These are phyloP conservation scores for Aspergillus costaricaensis DNA, from an alignment of 2,329 filamentous ascomycete genomes.

Conservation along the genomic window DNA sequence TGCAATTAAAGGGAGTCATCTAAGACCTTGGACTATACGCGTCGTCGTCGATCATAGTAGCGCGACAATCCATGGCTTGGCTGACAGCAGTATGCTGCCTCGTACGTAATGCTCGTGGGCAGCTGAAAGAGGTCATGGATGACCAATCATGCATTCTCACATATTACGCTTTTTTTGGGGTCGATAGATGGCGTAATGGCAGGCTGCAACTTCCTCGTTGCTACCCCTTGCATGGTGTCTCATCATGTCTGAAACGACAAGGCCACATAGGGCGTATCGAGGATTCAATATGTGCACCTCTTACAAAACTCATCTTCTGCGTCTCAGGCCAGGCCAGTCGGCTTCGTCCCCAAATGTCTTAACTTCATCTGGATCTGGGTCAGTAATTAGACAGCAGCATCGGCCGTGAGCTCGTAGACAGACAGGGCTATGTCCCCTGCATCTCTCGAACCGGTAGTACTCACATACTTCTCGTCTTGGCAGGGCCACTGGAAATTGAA, in stretches of 20 bases:
- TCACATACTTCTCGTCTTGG: conserved; percentile 2
- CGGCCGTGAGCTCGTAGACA: background rate
- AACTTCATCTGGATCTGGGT: background rate
- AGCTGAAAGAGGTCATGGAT: background rate
- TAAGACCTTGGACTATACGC: background rate
- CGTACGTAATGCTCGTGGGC: background rate
- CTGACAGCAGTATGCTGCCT: background rate
- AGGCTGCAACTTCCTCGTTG: background rate
- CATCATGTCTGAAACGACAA: background rate
- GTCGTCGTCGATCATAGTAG: background rate
- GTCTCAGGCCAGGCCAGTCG: background rate
- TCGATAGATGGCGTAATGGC: background rate
- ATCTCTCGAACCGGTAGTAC: background rate
- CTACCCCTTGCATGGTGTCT: conserved; percentile 4
- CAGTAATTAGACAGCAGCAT: background rate
- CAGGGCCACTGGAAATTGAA: background rate
- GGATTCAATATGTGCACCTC: background rate
- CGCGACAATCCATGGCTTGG: background rate
- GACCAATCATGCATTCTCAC: background rate
- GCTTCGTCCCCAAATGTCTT: background rate
- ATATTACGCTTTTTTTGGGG: background rate
- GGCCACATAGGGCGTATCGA: background rate
- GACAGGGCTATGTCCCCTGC: background rate
- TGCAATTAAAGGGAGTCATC: background rate
- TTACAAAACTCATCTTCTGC: background rate